A percentile compares a stretch with the other conserved stretches of the same genome.
Evolutionary conservation across 805 yeast species (phyloP).

Genomic region (Candida maesae): DNA sequence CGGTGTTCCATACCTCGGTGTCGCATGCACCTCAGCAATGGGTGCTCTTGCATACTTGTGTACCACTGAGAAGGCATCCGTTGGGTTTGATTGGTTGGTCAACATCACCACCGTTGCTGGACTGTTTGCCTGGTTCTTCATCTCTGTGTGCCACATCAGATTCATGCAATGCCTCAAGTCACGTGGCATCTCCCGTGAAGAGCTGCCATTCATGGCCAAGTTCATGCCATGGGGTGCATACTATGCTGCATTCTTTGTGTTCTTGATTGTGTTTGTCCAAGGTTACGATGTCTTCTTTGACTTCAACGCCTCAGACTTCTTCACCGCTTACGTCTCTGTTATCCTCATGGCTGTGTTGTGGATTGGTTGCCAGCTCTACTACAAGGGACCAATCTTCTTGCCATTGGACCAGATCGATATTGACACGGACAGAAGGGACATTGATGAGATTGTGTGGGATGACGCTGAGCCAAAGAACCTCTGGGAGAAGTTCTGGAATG

Average conservation of each 20-base stretch:
- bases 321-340: constrained; percentile 73
- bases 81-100: constrained; percentile 68
- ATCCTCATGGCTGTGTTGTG: constrained; percentile 55
- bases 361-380: constrained; percentile 51
- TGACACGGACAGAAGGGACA: constrained; percentile 27
- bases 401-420: constrained; percentile 24
- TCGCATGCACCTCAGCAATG: constrained; percentile 50
- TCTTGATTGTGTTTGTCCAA: constrained; percentile 62
- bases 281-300: constrained; percentile 65
- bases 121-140: constrained; percentile 67
- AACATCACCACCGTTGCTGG: constrained; percentile 76
- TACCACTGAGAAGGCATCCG: constrained; percentile 44
- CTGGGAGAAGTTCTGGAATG: constrained; percentile 56
- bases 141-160: constrained; percentile 64
- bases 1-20: constrained; percentile 64
- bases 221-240: constrained; percentile 67
- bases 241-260: constrained; percentile 53
- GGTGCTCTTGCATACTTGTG: constrained; percentile 65
- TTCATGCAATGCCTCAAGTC: constrained; percentile 62
- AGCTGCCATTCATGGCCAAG: constrained; percentile 68
- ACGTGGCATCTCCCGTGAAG: constrained; percentile 63
- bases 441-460: constrained; percentile 48
- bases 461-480: constrained; percentile 45
- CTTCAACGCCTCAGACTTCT: constrained; percentile 53
- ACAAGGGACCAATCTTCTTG: constrained; percentile 42